phyloP scores from a whole-genome alignment of 495 filamentous ascomycete genomes.

The Aspergillus leporis region DNA sequence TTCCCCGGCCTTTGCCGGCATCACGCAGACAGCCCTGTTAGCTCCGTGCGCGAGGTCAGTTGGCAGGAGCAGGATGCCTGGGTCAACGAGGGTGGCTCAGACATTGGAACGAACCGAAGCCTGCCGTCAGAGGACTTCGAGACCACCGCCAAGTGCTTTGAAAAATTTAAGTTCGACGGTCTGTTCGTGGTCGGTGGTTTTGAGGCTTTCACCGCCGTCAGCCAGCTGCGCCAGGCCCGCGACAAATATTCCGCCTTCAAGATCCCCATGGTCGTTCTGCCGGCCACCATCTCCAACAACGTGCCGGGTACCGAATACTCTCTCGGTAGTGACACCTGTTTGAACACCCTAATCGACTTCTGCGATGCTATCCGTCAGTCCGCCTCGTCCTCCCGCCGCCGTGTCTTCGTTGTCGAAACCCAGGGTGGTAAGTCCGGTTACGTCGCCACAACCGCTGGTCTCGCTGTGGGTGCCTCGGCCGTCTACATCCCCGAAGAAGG shows the following conservation, averaged over 20 bases:
- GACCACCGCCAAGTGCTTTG: slow-evolving; percentile 80
- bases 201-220: slow-evolving; percentile 91
- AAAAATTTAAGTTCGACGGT: slow-evolving; percentile 83
- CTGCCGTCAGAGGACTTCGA: slow-evolving; percentile 81
- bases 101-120: slow-evolving; percentile 96
- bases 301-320: slow-evolving; percentile 98
- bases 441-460: slow-evolving; percentile 84
- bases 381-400: slow-evolving; percentile 84
- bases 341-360: slow-evolving; percentile 94
- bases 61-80: slow-evolving; percentile 96
- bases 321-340: slow-evolving; percentile 92
- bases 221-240: slow-evolving; percentile 78
- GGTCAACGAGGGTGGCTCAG: slow-evolving; percentile 94
- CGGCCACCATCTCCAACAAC: slow-evolving; percentile 98
- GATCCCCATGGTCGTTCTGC: slow-evolving; percentile 89
- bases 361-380: slow-evolving; percentile 98
- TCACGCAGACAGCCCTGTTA: slow-evolving; percentile 75
- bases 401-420: slow-evolving; percentile 97
- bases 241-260: slow-evolving; percentile 78
- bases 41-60: slow-evolving; percentile 77
- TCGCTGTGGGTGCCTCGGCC: slow-evolving; percentile 87
- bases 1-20: slow-evolving; percentile 94
- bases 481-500: slow-evolving; percentile 98
- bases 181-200: slow-evolving; percentile 95
- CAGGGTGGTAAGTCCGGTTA: slow-evolving; percentile 96